Base-by-base conservation (phyloP, 2,329 filamentous ascomycete species). In the Chrysoporthe austroafricana region DNA sequence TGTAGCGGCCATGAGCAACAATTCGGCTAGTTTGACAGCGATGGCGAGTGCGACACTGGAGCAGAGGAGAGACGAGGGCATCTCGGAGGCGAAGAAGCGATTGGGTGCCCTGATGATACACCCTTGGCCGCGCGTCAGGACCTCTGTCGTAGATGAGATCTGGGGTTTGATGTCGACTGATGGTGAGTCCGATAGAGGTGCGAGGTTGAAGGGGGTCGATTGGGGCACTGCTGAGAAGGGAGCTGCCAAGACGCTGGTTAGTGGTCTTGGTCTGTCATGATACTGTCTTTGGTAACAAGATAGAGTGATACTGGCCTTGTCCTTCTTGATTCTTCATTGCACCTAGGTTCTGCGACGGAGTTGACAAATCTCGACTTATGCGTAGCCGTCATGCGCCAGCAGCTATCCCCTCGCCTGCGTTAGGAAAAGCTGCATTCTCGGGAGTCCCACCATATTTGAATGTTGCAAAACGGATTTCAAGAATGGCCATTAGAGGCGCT, bases 121-220 rank as follows among this genome's bases (percentile, higher is more conserved):
- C 80, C 92, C 93, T 0, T 97, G 93, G 83, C 93, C 94, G 6
- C 86, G 87, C 73, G 88, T 96, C 72, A 80, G 89, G 69, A 85
- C 78, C 69, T 76, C 82, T 58, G 88, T 87, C 18, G 83, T 88
- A 4, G 88, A 91, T 72, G 86, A 88, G 77, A 75, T 90, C 44
- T 90, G 85, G 86, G 79, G 76, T 21, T 72, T 85, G 66, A 71
- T 79, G 69, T 73, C 62, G 26, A 65, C 69, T 42, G 75, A 76
- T 42, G 70, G 72, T 7, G 76, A 71, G 9, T 76, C 72, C 21
- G 71, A 72, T 16, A 75, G 70, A 16, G 76, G 73, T 34, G 73
- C 76, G 66, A 75, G 72, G 64, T 73, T 89, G 70, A 82, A 83
- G 73, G 79, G 86, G 5, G 79, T 86, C 14, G 86, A 90, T 72